Conservation (phyloP, 108 stramenopile genomes). For the Cyclotella cryptica region DNA sequence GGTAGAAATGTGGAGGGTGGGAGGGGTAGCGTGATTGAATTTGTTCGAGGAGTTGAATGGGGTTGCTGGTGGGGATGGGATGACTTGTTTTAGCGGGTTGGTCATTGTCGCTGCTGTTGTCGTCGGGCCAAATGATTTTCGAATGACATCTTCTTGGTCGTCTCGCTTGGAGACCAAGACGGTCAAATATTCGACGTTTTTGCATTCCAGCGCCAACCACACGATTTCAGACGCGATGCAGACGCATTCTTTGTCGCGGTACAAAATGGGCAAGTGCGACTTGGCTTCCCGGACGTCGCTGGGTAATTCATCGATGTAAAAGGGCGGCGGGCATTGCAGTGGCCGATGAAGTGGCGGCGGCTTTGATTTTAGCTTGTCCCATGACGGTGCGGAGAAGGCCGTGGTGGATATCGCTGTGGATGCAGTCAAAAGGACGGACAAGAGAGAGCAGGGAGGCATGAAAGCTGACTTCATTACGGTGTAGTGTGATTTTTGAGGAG, state of each 20-base stretch:
- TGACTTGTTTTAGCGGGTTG: no score
- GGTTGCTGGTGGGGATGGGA: conserved; percentile 13
- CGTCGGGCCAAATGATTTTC: conserved; percentile 26
- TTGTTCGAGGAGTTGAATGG: conserved; percentile 47
- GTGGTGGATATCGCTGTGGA: background rate
- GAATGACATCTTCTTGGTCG: conserved; percentile 2
- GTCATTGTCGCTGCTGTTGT: background rate
- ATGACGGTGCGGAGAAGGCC: conserved; percentile 5
- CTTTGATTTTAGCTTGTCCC: conserved; percentile 27
- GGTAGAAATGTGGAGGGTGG: conserved; percentile 32
- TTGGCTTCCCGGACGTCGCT: background rate
- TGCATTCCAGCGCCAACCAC: conserved; percentile 46
- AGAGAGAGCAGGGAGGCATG: no score
- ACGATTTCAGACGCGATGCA: conserved; percentile 36
- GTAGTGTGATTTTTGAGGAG: no score
- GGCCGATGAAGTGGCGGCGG: conserved; percentile 3
- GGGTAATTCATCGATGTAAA: conserved; percentile 24
- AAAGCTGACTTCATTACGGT: no score
- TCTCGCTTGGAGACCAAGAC: conserved; percentile 31
- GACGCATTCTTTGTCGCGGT: conserved; percentile 38
- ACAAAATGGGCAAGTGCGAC: conserved; percentile 20
- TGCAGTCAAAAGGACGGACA: no score
- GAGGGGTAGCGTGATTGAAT: conserved; percentile 37
- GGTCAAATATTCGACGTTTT: conserved; percentile 37
- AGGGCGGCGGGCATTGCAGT: conserved; percentile 18